Conservation (phyloP, 768 basidiomycete species). For the Lactifluus echinatus region DNA sequence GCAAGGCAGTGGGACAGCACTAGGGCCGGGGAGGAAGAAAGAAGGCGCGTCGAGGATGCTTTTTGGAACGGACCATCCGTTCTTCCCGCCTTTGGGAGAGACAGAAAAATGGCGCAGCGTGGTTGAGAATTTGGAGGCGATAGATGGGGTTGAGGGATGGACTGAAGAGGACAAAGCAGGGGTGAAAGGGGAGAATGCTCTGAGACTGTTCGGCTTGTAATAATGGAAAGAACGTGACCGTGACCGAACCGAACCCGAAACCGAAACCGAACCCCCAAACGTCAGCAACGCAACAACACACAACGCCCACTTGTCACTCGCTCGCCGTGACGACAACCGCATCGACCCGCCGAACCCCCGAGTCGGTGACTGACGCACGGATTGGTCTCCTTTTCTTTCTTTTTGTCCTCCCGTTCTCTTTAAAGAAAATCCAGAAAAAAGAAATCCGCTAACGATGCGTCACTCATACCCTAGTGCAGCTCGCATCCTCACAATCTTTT, state of each 20-base stretch:
- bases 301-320: too few species aligned
- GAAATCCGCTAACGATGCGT: conserved; percentile 10
- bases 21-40: conserved; percentile 31
- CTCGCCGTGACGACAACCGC: background rate
- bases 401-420: too few species aligned
- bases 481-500: conserved; percentile 18
- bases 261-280: too few species aligned
- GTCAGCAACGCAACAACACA: too few species aligned
- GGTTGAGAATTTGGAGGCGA: conserved; percentile 76
- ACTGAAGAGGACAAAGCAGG: conserved; percentile 47
- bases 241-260: too few species aligned
- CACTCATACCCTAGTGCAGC: background rate
- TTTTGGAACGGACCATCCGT: conserved; percentile 86
- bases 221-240: too few species aligned
- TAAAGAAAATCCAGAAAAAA: background rate
- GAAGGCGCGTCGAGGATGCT: conserved; percentile 53
- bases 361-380: too few species aligned
- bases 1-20: conserved; percentile 12
- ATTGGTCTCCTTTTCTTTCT: background rate
- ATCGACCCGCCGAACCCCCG: too few species aligned
- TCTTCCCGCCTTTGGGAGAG: conserved; percentile 72
- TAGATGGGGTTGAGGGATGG: conserved; percentile 58
- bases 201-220: conserved; percentile 49
- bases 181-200: conserved; percentile 66
- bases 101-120: conserved; percentile 78